Conservation (phyloP, 2,329 filamentous ascomycete genomes). For the Apiospora pterosperma region DNA sequence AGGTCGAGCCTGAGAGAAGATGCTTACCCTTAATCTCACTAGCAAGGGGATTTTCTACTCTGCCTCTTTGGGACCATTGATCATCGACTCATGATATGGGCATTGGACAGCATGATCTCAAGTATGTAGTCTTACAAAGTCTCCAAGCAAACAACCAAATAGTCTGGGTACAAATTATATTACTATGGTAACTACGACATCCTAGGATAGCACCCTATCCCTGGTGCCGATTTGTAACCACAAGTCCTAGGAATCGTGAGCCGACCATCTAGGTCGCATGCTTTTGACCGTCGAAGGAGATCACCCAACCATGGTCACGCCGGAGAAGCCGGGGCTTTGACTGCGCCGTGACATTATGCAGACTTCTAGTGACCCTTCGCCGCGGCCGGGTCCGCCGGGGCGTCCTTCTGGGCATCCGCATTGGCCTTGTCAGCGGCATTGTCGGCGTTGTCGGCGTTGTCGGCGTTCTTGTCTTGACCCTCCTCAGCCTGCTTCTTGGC, state of each 20-base stretch:
- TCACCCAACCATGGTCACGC: not conserved
- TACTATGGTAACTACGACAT: not conserved
- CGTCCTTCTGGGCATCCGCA: not conserved
- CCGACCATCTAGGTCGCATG: not conserved
- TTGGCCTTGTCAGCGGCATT: not conserved
- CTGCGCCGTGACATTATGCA: not conserved
- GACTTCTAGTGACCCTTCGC: not conserved
- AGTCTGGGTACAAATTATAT: constrained; percentile 2
- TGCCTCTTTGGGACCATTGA: too few species aligned
- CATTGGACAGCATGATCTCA: too few species aligned
- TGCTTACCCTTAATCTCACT: too few species aligned
- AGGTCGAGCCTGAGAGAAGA: too few species aligned
- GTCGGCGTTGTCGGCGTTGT: not conserved
- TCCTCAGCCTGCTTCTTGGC: not conserved
- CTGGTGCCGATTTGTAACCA: not conserved
- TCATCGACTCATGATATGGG: too few species aligned
- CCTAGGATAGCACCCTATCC: not conserved
- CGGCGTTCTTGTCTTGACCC: not conserved
- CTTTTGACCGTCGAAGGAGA: not conserved
- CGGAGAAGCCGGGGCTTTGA: not conserved
- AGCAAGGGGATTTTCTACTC: too few species aligned
- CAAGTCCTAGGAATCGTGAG: not conserved
- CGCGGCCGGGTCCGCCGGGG: not conserved
- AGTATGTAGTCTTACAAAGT: too few species aligned
- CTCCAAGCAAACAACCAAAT: not conserved